phyloP scores from a whole-genome alignment of 225 moss, liverwort and hornwort genomes.

The Straminergon stramineum region DNA sequence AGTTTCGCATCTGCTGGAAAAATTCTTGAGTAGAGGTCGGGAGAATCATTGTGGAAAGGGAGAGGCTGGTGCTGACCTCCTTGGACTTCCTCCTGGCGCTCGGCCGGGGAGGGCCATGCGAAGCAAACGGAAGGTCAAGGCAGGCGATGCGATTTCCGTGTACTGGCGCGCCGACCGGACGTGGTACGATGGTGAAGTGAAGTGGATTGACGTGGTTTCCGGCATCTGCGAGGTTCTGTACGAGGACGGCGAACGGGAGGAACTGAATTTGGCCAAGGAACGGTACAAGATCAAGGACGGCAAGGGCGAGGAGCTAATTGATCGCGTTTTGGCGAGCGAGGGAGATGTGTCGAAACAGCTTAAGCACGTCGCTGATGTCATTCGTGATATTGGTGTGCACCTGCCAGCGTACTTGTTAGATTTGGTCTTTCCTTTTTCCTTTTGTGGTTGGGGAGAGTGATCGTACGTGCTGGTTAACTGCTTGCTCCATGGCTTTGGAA shows the following conservation, averaged over 20 bases:
- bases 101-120: not conserved
- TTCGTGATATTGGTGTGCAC: constrained; percentile 17
- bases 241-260: constrained; percentile 26
- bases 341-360: constrained; percentile 19
- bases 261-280: constrained; percentile 13
- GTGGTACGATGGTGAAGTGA: constrained; percentile 28
- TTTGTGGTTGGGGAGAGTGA: not conserved
- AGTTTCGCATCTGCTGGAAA: not conserved
- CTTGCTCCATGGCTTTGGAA: not conserved
- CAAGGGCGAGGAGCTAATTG: not conserved
- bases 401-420: not conserved
- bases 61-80: not conserved
- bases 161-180: constrained; percentile 12
- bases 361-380: not conserved
- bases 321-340: constrained; percentile 4
- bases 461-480: not conserved
- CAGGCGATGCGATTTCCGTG: constrained; percentile 19
- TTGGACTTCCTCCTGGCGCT: not conserved
- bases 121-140: constrained; percentile 10
- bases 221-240: constrained; percentile 8
- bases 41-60: not conserved
- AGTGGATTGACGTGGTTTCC: not conserved
- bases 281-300: constrained; percentile 4
- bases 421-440: not conserved
- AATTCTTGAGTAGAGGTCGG: not conserved